Conservation (phyloP, 768 basidiomycete species). For the Podaxis sp. region DNA sequence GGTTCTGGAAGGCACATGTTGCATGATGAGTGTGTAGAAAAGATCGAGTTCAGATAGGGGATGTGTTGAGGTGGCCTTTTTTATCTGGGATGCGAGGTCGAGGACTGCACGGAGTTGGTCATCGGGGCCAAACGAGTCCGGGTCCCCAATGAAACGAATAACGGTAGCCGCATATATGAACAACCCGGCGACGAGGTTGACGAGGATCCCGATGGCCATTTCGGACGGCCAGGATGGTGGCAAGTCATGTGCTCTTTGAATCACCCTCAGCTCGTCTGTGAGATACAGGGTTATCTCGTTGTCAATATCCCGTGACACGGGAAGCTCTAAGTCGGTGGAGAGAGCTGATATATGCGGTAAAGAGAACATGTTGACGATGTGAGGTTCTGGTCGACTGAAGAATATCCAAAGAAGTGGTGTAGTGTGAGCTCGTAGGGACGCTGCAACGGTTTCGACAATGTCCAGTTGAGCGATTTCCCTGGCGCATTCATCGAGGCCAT, state of each 20-base stretch:
- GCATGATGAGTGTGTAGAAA: constrained; percentile 5
- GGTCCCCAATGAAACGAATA: not conserved
- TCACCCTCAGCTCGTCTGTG: not conserved
- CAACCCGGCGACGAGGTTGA: not conserved
- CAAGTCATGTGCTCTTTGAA: not conserved
- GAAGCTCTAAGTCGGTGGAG: not conserved
- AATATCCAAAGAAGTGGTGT: not conserved
- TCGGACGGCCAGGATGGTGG: not conserved
- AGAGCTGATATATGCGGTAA: not conserved
- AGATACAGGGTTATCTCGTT: not conserved
- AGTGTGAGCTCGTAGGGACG: not conserved
- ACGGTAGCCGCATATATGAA: constrained; percentile 6
- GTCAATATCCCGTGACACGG: not conserved
- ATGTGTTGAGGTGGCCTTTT: not conserved
- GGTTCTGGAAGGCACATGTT: not conserved
- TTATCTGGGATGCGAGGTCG: not conserved
- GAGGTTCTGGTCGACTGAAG: not conserved
- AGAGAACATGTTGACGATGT: not conserved
- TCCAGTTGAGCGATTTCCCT: not conserved
- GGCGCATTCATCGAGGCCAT: constrained; percentile 1
- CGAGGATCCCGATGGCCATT: not conserved
- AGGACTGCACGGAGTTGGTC: not conserved
- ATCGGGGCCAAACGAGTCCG: constrained; percentile 2
- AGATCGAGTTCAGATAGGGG: constrained; percentile 4
- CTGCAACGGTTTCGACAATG: not conserved